Base-by-base conservation (phyloP, 257 asterid species). In the Buddleja alternifolia region DNA sequence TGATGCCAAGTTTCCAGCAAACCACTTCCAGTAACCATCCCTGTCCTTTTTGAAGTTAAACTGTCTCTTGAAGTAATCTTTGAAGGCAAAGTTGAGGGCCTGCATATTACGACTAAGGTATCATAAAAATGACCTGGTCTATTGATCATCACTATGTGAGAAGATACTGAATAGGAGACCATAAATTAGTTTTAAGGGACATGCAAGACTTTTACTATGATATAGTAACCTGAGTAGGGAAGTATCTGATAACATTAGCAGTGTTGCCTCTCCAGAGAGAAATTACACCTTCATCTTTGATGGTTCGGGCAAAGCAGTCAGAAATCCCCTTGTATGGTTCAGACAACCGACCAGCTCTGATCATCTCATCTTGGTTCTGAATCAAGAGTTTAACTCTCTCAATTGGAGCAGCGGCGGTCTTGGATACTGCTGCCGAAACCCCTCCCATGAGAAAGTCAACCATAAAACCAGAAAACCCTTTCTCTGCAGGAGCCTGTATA, bases 391-490 rank as follows among this genome's bases (percentile, higher is more conserved):
- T 89, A n/a, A 89, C 88, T 70, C 96, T 78, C 84, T 89, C 93
- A 47, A 89, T 89, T 2, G 96, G 96, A 53, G 96, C 96, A 65
- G 93, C 93, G 53, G 87, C 89, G 23, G 84, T 79, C 75, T 86
- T 86, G 39, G 93, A 86, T 53, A 88, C 91, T 32, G 93, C 91
- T 37, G 89, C 96, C 70, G 93, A 82, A 71, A 88, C 93, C 66
- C 93, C 96, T 79, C 96, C 96, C 96, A 84, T 86, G 73, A 88
- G 91, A 75, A 88, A 88, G 81, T 88, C 93, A 75, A 81, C 78
- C 71, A 84, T 16, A 68, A 88, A 88, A 47, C 78, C 63, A 16
- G 74, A 42, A 39, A 80, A 57, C 23, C 78, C 70, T 73, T 73
- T 77, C 67, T 83, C 88, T 2, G 47, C 71, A 32, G 94, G 90